Percentiles rank a stretch among this genome's conserved stretches.
phyloP scores from a whole-genome alignment of 805 yeast genomes.

The Schwanniomyces sp. region DNA sequence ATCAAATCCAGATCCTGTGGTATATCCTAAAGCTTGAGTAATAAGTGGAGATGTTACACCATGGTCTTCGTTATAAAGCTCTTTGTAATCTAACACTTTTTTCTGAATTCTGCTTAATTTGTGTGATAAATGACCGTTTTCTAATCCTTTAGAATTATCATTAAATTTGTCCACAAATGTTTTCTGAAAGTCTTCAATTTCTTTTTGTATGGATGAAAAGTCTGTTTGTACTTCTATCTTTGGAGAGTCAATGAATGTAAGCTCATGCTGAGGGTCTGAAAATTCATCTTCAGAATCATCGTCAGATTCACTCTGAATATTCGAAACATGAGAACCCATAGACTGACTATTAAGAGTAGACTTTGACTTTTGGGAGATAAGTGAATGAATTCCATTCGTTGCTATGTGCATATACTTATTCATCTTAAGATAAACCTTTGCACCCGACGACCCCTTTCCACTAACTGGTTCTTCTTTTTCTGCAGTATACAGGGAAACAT shows the following conservation, averaged over 20 bases:
- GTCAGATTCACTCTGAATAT: conserved; percentile 26
- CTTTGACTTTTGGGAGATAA: conserved; percentile 10
- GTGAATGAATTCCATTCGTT: conserved; percentile 15
- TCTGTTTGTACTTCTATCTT: conserved; percentile 7
- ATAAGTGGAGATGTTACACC: not conserved
- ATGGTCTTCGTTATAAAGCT: conserved; percentile 5
- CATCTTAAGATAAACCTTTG: conserved; percentile 9
- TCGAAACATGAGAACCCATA: not conserved
- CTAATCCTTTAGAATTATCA: not conserved
- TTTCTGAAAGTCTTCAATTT: conserved; percentile 30
- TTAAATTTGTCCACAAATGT: conserved; percentile 25
- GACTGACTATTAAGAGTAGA: not conserved
- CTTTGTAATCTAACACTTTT: conserved; percentile 33
- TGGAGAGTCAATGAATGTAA: not conserved
- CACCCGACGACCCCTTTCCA: not conserved
- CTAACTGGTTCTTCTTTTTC: not conserved
- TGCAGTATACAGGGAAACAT: not conserved
- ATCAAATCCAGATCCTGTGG: conserved; percentile 12
- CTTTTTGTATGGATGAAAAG: conserved; percentile 16
- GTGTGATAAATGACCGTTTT: not conserved
- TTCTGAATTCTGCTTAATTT: conserved; percentile 32
- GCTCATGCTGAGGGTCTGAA: not conserved
- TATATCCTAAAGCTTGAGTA: not conserved
- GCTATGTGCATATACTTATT: conserved; percentile 11
- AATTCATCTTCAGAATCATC: conserved; percentile 6